These are phyloP conservation scores for Salix suchowensis DNA, from an alignment of 345 rosid species.

Conservation along the genomic window DNA sequence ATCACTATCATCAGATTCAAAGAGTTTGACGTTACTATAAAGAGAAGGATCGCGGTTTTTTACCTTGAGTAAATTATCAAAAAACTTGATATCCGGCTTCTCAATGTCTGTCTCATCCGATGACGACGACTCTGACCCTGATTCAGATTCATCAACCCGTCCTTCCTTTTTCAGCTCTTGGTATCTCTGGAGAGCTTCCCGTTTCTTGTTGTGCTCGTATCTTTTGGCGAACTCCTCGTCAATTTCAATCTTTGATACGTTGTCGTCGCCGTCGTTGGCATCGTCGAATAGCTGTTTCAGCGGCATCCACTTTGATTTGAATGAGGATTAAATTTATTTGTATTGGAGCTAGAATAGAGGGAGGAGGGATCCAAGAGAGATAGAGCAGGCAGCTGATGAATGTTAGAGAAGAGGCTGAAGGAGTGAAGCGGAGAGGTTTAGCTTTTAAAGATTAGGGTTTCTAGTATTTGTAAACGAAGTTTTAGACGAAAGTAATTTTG, in stretches of 20 bases:
- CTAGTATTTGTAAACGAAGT: no score
- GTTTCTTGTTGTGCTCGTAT: conserved; percentile 56
- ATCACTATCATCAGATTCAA: conserved; percentile 32
- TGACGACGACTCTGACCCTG: conserved; percentile 25
- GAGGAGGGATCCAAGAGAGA: no score
- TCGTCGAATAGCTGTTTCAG: conserved; percentile 50
- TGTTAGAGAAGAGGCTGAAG: no score
- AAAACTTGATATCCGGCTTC: conserved; percentile 35
- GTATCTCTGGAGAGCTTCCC: conserved; percentile 56
- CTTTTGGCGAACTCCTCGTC: conserved; percentile 47
- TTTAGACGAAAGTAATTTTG: no score
- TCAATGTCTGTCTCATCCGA: conserved; percentile 18
- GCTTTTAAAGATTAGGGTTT: no score
- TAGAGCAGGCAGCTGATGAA: no score
- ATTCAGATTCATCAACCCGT: conserved; percentile 27
- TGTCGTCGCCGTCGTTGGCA: conserved; percentile 22
- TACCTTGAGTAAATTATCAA: conserved; percentile 50
- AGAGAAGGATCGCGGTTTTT: conserved; percentile 46
- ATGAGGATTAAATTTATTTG: no score
- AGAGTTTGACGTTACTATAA: conserved; percentile 38
- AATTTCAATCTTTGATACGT: conserved; percentile 45
- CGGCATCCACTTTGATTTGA: background rate
- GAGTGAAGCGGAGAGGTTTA: no score
- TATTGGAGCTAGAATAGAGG: no score
- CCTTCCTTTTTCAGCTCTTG: conserved; percentile 52